These are phyloP conservation scores for Parafenestella ontariensis DNA, from an alignment of 2,329 filamentous ascomycete genomes.

Conservation along the genomic window DNA sequence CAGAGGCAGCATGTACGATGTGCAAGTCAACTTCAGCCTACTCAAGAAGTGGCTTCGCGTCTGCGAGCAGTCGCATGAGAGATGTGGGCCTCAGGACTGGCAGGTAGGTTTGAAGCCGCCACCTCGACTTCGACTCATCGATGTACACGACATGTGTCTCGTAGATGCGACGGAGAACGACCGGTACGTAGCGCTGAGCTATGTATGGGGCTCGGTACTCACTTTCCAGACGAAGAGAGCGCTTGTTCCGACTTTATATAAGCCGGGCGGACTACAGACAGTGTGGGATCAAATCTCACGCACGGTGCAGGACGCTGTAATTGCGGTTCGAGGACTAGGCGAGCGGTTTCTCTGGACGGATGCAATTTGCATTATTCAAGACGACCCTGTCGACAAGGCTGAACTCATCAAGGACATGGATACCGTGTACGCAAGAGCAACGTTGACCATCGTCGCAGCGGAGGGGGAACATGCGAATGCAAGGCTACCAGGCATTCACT, in stretches of 20 bases:
- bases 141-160: background rate
- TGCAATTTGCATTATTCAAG: slow-evolving; percentile 6
- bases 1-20: background rate
- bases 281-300: no score
- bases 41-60: background rate
- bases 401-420: slow-evolving; percentile 5
- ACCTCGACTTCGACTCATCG: background rate
- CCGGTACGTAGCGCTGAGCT: background rate
- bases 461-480: slow-evolving; percentile 1
- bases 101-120: background rate
- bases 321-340: background rate
- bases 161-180: background rate
- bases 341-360: slow-evolving; percentile 8
- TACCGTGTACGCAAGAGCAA: background rate
- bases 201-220: background rate
- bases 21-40: background rate
- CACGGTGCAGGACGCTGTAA: background rate
- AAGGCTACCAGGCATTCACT: background rate
- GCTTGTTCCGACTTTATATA: no score
- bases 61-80: background rate
- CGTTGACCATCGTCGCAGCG: background rate
- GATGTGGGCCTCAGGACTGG: background rate
- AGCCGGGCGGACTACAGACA: background rate
- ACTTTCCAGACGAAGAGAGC: background rate
- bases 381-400: background rate